These are phyloP conservation scores for Ajuga reptans DNA, from an alignment of 305 asterid genomes.

Conservation along the genomic window DNA sequence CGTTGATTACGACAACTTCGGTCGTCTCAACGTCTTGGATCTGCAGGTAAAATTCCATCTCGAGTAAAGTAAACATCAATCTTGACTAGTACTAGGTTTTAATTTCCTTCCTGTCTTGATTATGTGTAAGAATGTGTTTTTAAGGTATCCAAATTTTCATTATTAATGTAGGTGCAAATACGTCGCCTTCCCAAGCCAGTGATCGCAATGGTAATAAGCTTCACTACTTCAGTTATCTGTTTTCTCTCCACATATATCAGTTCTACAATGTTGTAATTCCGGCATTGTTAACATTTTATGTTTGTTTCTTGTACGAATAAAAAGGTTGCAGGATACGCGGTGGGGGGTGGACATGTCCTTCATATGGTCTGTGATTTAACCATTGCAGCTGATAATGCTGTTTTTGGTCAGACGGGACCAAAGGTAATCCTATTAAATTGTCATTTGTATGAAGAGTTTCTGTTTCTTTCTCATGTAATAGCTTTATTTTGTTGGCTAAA, in stretches of 20 bases:
- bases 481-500: not conserved
- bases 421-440: slow-evolving; percentile 40
- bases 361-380: slow-evolving; percentile 93
- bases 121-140: not conserved
- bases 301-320: slow-evolving; percentile 13
- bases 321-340: slow-evolving; percentile 94
- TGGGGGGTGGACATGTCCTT: slow-evolving; percentile 93
- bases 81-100: not conserved
- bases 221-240: not conserved
- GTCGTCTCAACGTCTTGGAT: slow-evolving; percentile 81
- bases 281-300: not conserved
- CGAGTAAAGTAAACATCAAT: not conserved
- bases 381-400: slow-evolving; percentile 87
- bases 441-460: not conserved
- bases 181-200: slow-evolving; percentile 93
- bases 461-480: not conserved
- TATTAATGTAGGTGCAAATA: slow-evolving; percentile 57
- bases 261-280: not conserved
- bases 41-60: slow-evolving; percentile 47
- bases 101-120: not conserved
- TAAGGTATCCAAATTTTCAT: not conserved
- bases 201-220: slow-evolving; percentile 60
- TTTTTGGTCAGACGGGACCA: slow-evolving; percentile 92
- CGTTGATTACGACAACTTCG: slow-evolving; percentile 64
- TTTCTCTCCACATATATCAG: not conserved